phyloP scores from a whole-genome alignment of 2,329 filamentous ascomycete genomes.

The Calonectria pseudoturangicola region DNA sequence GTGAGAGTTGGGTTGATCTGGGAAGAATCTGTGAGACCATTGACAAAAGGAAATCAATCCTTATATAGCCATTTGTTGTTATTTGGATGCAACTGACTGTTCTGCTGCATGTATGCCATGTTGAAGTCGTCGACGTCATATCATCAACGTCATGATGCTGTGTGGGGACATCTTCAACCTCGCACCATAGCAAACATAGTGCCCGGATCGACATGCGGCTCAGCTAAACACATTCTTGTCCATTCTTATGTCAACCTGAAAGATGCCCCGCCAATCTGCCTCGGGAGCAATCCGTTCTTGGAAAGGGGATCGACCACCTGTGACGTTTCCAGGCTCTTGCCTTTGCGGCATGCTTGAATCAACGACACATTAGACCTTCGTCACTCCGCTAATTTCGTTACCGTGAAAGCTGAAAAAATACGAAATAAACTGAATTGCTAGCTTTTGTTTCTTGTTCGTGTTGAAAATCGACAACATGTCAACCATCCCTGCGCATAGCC shows the following conservation, averaged over 20 bases:
- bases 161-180: conserved; percentile 32
- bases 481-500: conserved; percentile 23
- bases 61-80: neutral
- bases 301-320: neutral
- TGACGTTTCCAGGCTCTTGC: neutral
- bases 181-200: neutral
- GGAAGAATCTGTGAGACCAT: neutral
- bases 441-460: conserved; percentile 22
- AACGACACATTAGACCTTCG: neutral
- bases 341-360: neutral
- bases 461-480: conserved; percentile 32
- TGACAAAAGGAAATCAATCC: neutral
- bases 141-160: conserved; percentile 34
- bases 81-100: neutral
- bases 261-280: neutral
- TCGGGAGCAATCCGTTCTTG: conserved; percentile 1
- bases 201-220: conserved; percentile 23
- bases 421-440: conserved; percentile 7
- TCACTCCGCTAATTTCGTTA: neutral
- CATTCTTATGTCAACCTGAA: neutral
- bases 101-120: neutral
- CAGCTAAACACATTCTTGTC: neutral
- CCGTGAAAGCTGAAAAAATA: neutral
- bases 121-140: conserved; percentile 41
- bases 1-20: neutral